Conservation (phyloP, 208 protist genomes). For the Acanthamoeba sp. region DNA sequence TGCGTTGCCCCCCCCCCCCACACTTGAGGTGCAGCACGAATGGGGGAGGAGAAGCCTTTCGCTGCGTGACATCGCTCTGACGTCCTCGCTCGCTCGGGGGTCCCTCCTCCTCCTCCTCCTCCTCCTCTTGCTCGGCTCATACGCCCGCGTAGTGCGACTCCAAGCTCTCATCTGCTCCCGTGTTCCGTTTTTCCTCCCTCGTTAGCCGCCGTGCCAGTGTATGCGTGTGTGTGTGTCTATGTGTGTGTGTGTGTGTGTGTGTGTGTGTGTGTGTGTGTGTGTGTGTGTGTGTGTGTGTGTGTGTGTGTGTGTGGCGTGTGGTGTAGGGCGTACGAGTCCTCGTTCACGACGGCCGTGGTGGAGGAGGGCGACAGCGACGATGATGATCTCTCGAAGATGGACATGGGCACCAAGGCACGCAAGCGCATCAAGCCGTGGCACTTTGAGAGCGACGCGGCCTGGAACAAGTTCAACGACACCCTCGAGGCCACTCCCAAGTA, state of each 20-base stretch:
- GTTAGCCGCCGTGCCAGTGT: no score
- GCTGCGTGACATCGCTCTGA: not conserved
- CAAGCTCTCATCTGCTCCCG: not conserved
- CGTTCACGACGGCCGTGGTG: constrained; percentile 37
- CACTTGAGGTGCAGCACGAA: not conserved
- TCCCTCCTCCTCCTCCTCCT: no score
- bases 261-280: no score
- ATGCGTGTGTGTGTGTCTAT: not conserved
- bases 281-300: no score
- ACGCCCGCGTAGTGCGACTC: constrained; percentile 38
- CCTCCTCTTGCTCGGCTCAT: not conserved
- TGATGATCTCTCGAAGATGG: constrained; percentile 62
- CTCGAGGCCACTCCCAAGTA: constrained; percentile 61
- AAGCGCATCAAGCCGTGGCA: constrained; percentile 25
- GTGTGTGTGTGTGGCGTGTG: no score
- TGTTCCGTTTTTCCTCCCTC: no score
- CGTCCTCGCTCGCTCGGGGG: no score
- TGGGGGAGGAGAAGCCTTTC: no score
- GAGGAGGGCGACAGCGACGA: constrained; percentile 43
- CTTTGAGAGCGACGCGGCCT: constrained; percentile 56
- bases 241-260: no score
- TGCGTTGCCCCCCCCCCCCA: not conserved
- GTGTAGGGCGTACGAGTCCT: constrained; percentile 7
- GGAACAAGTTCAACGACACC: constrained; percentile 42
- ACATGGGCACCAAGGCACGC: constrained; percentile 40